Conservation (phyloP, 805 yeast species). For the Ogataea degrootiae region DNA sequence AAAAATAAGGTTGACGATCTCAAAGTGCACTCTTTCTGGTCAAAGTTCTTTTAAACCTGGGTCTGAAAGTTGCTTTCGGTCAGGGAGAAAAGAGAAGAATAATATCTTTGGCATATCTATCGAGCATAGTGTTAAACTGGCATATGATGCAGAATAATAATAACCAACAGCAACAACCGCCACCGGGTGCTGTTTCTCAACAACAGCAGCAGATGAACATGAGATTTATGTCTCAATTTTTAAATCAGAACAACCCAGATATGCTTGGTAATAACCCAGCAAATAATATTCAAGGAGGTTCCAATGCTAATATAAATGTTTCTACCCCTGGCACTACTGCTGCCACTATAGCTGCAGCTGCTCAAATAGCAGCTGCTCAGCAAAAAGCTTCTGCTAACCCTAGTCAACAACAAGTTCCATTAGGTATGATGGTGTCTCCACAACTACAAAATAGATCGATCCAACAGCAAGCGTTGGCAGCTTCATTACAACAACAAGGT, state of each 20-base stretch:
- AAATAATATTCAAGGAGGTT: conserved; percentile 2
- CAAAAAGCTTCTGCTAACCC: conserved; percentile 13
- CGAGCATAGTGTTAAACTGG: not conserved
- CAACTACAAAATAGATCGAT: conserved; percentile 28
- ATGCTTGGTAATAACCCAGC: conserved; percentile 12
- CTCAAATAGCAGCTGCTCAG: conserved; percentile 16
- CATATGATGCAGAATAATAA: conserved; percentile 18
- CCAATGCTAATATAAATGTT: not conserved
- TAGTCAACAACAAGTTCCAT: conserved; percentile 18
- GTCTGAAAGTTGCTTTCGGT: no score
- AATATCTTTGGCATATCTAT: no score
- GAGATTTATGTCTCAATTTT: conserved; percentile 23
- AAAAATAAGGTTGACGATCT: no score
- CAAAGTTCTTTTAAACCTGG: no score
- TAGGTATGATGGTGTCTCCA: conserved; percentile 32
- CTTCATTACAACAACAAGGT: conserved; percentile 20
- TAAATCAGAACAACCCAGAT: conserved; percentile 20
- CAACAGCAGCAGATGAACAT: conserved; percentile 23
- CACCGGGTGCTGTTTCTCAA: conserved; percentile 9
- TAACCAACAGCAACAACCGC: conserved; percentile 12
- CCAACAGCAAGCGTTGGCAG: conserved; percentile 27
- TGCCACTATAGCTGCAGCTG: conserved; percentile 21
- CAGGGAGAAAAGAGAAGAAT: no score
- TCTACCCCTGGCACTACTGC: conserved; percentile 13
- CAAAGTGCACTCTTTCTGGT: no score